Evolutionary conservation across 176 grass and related monocot genomes (phyloP).

Genomic region (Oropetium thomaeum): DNA sequence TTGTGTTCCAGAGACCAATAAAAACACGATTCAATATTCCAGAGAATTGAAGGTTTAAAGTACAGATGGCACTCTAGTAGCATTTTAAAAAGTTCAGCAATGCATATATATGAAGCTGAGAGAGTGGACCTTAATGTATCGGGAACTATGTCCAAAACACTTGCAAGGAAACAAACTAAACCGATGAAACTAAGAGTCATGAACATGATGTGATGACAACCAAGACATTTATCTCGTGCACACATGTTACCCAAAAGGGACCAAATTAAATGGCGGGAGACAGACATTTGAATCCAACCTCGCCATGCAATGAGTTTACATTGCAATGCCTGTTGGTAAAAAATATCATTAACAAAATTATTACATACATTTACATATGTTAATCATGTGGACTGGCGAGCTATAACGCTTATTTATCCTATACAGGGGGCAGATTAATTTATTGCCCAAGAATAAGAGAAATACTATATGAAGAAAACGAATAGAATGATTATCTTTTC

Average conservation of each 20-base stretch:
- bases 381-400: not conserved
- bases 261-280: not conserved
- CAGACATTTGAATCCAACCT: slow-evolving; percentile 5
- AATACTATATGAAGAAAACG: slow-evolving; percentile 3
- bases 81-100: not conserved
- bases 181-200: too few relatives aligned
- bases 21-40: not conserved
- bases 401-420: slow-evolving; percentile 24
- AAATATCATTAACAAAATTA: not conserved
- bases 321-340: not conserved
- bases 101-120: not conserved
- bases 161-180: not conserved
- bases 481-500: not conserved
- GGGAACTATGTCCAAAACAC: not conserved
- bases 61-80: not conserved
- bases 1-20: not conserved
- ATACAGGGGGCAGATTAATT: not conserved
- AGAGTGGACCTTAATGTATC: not conserved
- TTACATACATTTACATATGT: slow-evolving; percentile 26
- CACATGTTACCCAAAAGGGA: not conserved
- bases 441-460: not conserved
- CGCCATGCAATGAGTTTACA: not conserved
- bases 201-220: too few relatives aligned
- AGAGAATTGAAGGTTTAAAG: not conserved
- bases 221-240: not conserved